Base-by-base conservation (phyloP, 2,329 filamentous ascomycete genomes). In the Lasiodiplodia gonubiensis region DNA sequence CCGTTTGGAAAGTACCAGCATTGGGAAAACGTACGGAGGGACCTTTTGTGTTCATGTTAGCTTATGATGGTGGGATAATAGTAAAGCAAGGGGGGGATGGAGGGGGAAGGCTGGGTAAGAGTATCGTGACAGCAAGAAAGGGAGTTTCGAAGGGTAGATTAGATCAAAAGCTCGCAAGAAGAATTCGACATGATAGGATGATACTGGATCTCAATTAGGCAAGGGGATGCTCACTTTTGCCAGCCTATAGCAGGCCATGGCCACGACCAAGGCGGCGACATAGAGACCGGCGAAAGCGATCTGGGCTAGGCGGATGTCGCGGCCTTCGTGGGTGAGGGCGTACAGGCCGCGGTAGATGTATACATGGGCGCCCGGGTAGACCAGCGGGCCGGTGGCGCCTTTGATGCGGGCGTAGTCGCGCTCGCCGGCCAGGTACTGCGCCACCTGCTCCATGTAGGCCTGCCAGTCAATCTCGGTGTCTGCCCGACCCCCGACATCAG, bases 381-480 rank as follows among this genome's bases (percentile, higher is more conserved):
- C 95, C 61, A 98, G 85, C 3, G 95, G 95, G 0, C 95, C 95
- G 0, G 95, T 99, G 68, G 89, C 90, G 72, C 95, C 95, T 75
- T 90, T 86, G 76, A 99, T 94, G 68, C 89, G 86, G 69, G 88
- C 88, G 79, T 99, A 99, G 79, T 97, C 90, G 76, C 92, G 89
- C 83, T 98, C 94, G 74, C 95, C 95, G 21, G 87, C 85, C 54
- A 94, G 82, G 75, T 91, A 95, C 72, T 94, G 89, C 49, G 86
- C 81, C 53, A 98, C 85, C 75, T 99, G 95, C 77, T 97, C 87
- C 94, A 99, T 98, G 80, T 99, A 99, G 0, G 95, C 93, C 68
- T 86, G 86, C 94, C 94, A 99, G 81, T 99, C 95, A 75, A 99
- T 99, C 80, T 99, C 95, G 52, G 95, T 99, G 78, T 99, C 95